phyloP scores from a whole-genome alignment of 768 basidiomycete species.

The Podaxis carcinomalis region DNA sequence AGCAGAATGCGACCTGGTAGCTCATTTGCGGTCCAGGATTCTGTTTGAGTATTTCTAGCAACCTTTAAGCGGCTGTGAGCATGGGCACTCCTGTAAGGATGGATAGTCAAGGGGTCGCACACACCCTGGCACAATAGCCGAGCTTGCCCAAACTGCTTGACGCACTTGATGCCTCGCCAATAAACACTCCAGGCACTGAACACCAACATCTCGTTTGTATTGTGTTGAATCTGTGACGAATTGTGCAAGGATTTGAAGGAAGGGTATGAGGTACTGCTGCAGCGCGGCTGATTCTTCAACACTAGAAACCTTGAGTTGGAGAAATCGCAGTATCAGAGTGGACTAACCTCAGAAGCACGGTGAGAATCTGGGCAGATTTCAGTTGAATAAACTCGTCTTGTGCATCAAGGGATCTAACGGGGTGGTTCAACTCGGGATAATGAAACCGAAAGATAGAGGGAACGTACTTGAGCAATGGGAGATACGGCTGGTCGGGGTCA shows the following conservation, averaged over 20 bases:
- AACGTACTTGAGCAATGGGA: conserved; percentile 67
- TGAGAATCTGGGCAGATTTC: conserved; percentile 83
- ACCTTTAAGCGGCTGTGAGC: conserved; percentile 33
- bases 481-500: conserved; percentile 80
- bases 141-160: conserved; percentile 73
- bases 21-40: conserved; percentile 89
- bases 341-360: conserved; percentile 72
- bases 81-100: neutral
- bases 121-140: conserved; percentile 67
- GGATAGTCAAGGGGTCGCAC: conserved; percentile 12
- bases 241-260: conserved; percentile 54
- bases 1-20: conserved; percentile 89
- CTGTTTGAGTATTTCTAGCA: conserved; percentile 78
- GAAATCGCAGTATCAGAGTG: neutral
- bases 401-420: conserved; percentile 66
- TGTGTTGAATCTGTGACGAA: conserved; percentile 56
- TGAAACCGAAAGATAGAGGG: neutral
- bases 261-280: conserved; percentile 51
- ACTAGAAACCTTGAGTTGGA: conserved; percentile 25
- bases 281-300: conserved; percentile 47
- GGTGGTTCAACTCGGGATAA: conserved; percentile 1
- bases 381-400: conserved; percentile 96
- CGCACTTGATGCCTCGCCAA: conserved; percentile 80
- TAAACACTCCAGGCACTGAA: conserved; percentile 86
- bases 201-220: conserved; percentile 82